Evolutionary conservation across 768 basidiomycete genomes (phyloP).

Genomic region (Xerocomellus dryophilus): DNA sequence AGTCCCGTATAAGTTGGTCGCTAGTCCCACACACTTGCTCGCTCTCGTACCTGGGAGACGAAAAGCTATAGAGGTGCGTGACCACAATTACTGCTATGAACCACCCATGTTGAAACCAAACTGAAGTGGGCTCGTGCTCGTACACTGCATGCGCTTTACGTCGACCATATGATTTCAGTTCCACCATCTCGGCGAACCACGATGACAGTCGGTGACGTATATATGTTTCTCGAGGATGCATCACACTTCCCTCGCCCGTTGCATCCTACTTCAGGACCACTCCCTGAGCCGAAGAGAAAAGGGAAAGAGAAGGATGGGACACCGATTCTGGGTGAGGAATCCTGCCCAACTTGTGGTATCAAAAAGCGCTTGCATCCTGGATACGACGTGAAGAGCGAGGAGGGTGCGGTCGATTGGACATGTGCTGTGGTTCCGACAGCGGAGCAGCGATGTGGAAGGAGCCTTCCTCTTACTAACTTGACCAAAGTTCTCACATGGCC

Average conservation of each 20-base stretch:
- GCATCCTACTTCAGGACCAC: conserved; percentile 6
- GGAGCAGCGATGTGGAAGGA: conserved; percentile 19
- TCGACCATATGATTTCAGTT: conserved; percentile 22
- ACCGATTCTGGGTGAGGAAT: conserved; percentile 21
- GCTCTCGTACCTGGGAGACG: conserved; percentile 41
- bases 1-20: conserved; percentile 40
- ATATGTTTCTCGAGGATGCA: conserved; percentile 43
- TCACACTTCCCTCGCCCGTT: conserved; percentile 36
- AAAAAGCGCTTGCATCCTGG: conserved; percentile 28
- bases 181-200: conserved; percentile 19
- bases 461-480: conserved; percentile 21
- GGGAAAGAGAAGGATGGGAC: conserved; percentile 24
- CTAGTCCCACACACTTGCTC: conserved; percentile 34
- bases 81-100: neutral
- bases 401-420: conserved; percentile 15
- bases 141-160: conserved; percentile 39
- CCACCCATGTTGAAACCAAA: neutral
- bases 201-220: conserved; percentile 42
- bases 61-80: conserved; percentile 47
- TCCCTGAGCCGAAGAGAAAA: conserved; percentile 24
- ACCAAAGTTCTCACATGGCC: conserved; percentile 11
- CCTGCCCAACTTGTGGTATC: conserved; percentile 28
- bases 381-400: conserved; percentile 24
- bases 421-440: conserved; percentile 23
- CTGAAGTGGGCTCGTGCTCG: conserved; percentile 45